phyloP scores from a whole-genome alignment of 129 eudicot genomes.

The Centrapalus pauciflorus region DNA sequence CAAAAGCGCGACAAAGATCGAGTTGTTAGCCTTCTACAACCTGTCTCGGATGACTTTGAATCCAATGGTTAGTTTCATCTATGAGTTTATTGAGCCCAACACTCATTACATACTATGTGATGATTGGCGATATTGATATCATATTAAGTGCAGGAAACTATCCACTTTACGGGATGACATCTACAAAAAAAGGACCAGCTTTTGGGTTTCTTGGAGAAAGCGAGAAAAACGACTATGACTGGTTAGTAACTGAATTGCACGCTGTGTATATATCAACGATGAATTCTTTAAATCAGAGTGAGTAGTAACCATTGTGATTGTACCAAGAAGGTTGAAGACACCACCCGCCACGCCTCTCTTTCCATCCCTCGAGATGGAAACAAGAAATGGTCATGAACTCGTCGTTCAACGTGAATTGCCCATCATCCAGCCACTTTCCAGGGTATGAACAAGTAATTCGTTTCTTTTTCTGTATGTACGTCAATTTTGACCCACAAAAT shows the following conservation, averaged over 20 bases:
- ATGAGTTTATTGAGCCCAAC: background rate
- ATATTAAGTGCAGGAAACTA: conserved; percentile 39
- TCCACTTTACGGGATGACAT: conserved; percentile 53
- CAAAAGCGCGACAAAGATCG: conserved; percentile 58
- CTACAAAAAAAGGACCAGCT: conserved; percentile 52
- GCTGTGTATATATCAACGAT: background rate
- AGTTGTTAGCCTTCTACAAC: conserved; percentile 60
- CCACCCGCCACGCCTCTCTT: conserved; percentile 88
- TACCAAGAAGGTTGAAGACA: conserved; percentile 64
- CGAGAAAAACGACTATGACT: conserved; percentile 70
- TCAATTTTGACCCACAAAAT: background rate
- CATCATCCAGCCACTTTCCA: conserved; percentile 61
- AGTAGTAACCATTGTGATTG: background rate
- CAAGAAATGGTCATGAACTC: conserved; percentile 42
- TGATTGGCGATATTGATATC: background rate
- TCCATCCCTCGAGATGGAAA: conserved; percentile 78
- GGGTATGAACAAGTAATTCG: conserved; percentile 30
- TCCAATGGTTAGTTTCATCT: conserved; percentile 40
- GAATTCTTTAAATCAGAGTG: background rate
- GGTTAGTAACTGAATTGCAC: conserved; percentile 25
- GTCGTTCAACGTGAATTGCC: conserved; percentile 68
- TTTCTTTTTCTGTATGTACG: background rate
- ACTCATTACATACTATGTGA: background rate
- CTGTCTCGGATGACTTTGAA: conserved; percentile 74
- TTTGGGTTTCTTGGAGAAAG: conserved; percentile 44